Base-by-base conservation (phyloP, 164 flowering plant genomes). In the Annona squamosa region DNA sequence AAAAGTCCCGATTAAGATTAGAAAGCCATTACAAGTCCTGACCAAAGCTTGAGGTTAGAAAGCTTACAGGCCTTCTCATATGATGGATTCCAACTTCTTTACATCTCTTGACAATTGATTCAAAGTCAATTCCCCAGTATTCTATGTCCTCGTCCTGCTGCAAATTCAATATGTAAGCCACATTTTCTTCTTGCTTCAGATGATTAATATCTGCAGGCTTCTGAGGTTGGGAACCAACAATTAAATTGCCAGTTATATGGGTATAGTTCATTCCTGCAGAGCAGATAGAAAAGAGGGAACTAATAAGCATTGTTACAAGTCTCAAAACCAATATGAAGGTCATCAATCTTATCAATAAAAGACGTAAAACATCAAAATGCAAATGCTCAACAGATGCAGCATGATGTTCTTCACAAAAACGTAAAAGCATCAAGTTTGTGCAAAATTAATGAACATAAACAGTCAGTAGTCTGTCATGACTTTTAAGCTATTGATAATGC, bases 151-250 rank as follows among this genome's bases (percentile, higher is more conserved):
- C 80, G 82, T 92, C 97, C 81, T 91, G 97, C 86, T 92, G 99
- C 83, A 94, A 79, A 81, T 92, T 94, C 13, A 94, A 85, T 75
- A 94, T 86, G 83, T 91, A 94, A 42, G 90, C 98, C 18, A 92
- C 98, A 81, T 88, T 81, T 80, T 86, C 85, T 76, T 85, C 89
- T 70, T 83, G 75, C 77, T 83, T 94, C 77, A 94, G 80, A 79
- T 92, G 94, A 81, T 89, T 88, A 63, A 94, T 83, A 72, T 94
- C 99, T 79, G 89, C 95, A 57, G 91, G 88, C 77, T 91, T 92
- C 83, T 94, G 99, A 72, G 97, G 99, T 74, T 94, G 98, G 47
- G 99, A 92, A 16, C 99, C 99, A 74, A 94, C 97, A 41, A 92
- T 91, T 83, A 92, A 75, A 70, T 82, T 76, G 70, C 88, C 92